A percentile compares a stretch with the other conserved stretches of the same genome.
Conservation (phyloP, 345 rosid genomes). For the Citrus mangshanensis region DNA sequence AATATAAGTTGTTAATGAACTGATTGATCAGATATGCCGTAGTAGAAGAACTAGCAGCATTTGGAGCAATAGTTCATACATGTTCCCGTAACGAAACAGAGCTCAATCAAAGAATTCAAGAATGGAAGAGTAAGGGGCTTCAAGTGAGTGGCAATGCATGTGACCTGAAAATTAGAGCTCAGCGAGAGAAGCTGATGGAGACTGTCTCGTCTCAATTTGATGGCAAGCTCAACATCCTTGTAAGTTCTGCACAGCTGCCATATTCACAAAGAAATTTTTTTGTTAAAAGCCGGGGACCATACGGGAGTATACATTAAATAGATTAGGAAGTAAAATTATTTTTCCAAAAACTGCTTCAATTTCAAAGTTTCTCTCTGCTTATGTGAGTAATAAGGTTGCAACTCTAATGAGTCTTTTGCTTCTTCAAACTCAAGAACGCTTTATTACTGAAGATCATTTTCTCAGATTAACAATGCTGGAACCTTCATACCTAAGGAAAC, state of each 20-base stretch:
- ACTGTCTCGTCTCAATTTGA: background rate
- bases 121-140: conserved; percentile 47
- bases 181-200: conserved; percentile 38
- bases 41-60: background rate
- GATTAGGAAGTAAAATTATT: too few relatives aligned
- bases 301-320: too few relatives aligned
- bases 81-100: background rate
- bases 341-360: too few relatives aligned
- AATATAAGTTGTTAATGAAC: background rate
- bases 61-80: background rate
- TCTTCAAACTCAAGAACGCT: background rate
- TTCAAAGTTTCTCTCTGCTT: too few relatives aligned
- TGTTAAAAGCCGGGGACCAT: too few relatives aligned
- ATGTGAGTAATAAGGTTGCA: too few relatives aligned
- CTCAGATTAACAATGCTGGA: conserved; percentile 49
- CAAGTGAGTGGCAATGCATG: conserved; percentile 49
- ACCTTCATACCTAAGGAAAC: conserved; percentile 31
- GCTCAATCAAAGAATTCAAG: conserved; percentile 8
- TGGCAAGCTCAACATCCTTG: conserved; percentile 26
- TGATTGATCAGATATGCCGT: background rate
- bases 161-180: conserved; percentile 34
- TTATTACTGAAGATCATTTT: background rate
- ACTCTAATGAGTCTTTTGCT: background rate
- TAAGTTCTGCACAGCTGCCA: background rate
- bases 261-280: too few relatives aligned